Evolutionary conservation across 2,329 filamentous ascomycete species (phyloP).

Genomic region (Arachnopeziza araneosa): DNA sequence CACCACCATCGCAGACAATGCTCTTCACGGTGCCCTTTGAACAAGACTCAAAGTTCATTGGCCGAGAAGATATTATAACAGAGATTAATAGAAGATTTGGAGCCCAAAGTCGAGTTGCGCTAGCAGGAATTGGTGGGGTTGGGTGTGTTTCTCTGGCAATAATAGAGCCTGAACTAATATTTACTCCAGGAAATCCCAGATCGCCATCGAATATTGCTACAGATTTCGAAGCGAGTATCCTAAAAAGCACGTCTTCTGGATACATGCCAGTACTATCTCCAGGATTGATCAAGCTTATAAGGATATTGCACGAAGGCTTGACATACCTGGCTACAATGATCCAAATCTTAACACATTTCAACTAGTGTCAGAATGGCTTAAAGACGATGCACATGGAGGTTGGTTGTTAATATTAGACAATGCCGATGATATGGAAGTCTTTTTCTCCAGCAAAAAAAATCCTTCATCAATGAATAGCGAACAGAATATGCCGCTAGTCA

Average conservation of each 20-base stretch:
- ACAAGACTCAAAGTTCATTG: background rate
- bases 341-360: background rate
- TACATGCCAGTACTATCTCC: conserved; percentile 12
- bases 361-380: conserved; percentile 1
- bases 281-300: conserved; percentile 14
- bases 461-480: background rate
- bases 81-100: background rate
- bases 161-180: background rate
- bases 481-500: conserved; percentile 20
- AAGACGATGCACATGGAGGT: background rate
- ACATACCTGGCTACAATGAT: conserved; percentile 10
- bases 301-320: conserved; percentile 13
- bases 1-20: background rate
- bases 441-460: background rate
- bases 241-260: conserved; percentile 14
- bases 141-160: conserved; percentile 9
- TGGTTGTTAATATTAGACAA: conserved; percentile 1
- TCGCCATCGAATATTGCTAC: conserved; percentile 19
- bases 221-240: conserved; percentile 6
- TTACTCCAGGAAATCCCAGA: conserved; percentile 8
- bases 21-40: background rate
- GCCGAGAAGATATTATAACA: background rate
- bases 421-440: background rate
- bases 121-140: conserved; percentile 13
- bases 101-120: conserved; percentile 1